phyloP scores from a whole-genome alignment of 1,139 yeast genomes.

The Nakaseomyces nivariensis region DNA sequence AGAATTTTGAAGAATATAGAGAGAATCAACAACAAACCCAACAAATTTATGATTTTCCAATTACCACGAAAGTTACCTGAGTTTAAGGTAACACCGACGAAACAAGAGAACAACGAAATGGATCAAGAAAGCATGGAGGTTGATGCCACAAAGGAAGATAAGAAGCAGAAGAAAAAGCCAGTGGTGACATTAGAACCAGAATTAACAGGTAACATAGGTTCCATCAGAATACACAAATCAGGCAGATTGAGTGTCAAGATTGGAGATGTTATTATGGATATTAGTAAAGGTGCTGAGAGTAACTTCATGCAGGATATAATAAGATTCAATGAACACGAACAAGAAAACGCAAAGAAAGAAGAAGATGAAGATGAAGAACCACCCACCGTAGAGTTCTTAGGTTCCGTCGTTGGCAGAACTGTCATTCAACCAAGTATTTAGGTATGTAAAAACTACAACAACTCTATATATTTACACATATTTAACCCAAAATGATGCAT shows the following conservation, averaged over 20 bases:
- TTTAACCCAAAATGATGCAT: not conserved
- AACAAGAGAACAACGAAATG: slow-evolving; percentile 13
- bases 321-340: slow-evolving; percentile 41
- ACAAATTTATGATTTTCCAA: slow-evolving; percentile 51
- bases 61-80: slow-evolving; percentile 60
- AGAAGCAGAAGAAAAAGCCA: slow-evolving; percentile 7
- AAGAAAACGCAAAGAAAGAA: slow-evolving; percentile 20
- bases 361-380: slow-evolving; percentile 33
- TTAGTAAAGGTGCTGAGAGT: slow-evolving; percentile 62
- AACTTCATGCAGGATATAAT: slow-evolving; percentile 71
- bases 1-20: slow-evolving; percentile 27
- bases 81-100: slow-evolving; percentile 30
- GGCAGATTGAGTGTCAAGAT: slow-evolving; percentile 68
- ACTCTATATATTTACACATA: not conserved
- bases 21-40: slow-evolving; percentile 31
- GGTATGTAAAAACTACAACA: not conserved
- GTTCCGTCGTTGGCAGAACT: slow-evolving; percentile 41
- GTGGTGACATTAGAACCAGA: slow-evolving; percentile 9
- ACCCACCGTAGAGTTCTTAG: slow-evolving; percentile 43
- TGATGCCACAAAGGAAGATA: not conserved
- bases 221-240: slow-evolving; percentile 64
- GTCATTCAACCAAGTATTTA: slow-evolving; percentile 36
- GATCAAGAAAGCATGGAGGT: slow-evolving; percentile 7
- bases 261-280: slow-evolving; percentile 61
- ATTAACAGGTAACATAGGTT: slow-evolving; percentile 58